Percentiles rank a stretch among this genome's conserved stretches.
These are phyloP conservation scores for Oryza glumipatula DNA, from an alignment of 176 grass and related monocot genomes.

Conservation along the genomic window DNA sequence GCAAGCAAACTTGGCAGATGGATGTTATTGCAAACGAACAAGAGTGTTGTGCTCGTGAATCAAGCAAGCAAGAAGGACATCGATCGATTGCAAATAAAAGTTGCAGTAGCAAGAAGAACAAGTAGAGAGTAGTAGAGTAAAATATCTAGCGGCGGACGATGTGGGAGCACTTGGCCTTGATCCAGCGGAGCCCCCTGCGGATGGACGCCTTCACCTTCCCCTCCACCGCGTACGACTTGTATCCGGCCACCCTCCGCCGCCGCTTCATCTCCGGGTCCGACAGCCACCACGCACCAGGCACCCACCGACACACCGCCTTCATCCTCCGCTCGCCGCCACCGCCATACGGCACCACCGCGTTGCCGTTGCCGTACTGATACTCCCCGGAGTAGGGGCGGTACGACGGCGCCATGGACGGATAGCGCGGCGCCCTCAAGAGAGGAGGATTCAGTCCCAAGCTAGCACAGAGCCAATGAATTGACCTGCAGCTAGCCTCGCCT, in stretches of 20 bases:
- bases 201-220: constrained; percentile 86
- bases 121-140: too few relatives aligned
- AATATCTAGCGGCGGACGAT: constrained; percentile 47
- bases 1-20: too few relatives aligned
- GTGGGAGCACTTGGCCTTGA: constrained; percentile 80
- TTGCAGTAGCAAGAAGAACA: too few relatives aligned
- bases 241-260: constrained; percentile 68
- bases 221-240: constrained; percentile 89
- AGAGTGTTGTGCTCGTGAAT: too few relatives aligned
- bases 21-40: too few relatives aligned
- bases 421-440: neutral
- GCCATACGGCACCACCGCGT: constrained; percentile 1
- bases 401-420: constrained; percentile 38
- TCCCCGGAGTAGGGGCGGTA: constrained; percentile 46
- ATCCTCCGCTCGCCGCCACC: neutral
- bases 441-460: neutral
- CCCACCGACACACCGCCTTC: constrained; percentile 24
- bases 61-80: too few relatives aligned
- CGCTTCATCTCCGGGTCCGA: constrained; percentile 89
- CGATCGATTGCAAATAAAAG: too few relatives aligned
- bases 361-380: neutral
- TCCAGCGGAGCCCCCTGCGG: constrained; percentile 75
- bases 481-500: neutral
- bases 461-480: neutral
- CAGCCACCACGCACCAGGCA: constrained; percentile 41